phyloP scores from a whole-genome alignment of 768 basidiomycete genomes.

The Calocybe gangraenosa region DNA sequence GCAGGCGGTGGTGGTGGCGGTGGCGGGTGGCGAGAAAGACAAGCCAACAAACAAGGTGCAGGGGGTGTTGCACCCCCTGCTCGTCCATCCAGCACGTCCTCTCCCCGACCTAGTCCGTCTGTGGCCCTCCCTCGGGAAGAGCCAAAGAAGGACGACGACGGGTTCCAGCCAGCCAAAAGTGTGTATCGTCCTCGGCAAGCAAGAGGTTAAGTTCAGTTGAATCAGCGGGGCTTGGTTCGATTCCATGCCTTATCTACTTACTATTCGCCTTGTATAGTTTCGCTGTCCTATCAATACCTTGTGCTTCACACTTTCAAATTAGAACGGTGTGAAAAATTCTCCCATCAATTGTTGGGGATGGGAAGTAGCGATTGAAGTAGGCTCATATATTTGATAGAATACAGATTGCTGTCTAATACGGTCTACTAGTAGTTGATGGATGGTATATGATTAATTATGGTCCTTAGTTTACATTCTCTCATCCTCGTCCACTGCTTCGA shows the following conservation, averaged over 20 bases:
- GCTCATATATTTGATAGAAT: constrained; percentile 4
- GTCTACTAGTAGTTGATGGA: constrained; percentile 9
- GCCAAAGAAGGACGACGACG: constrained; percentile 55
- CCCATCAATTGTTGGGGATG: too few species aligned
- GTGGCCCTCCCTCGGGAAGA: constrained; percentile 35
- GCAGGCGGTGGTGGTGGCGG: constrained; percentile 24
- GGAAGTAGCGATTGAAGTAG: too few species aligned
- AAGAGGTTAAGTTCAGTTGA: constrained; percentile 7
- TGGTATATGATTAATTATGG: constrained; percentile 10
- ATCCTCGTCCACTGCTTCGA: constrained; percentile 43
- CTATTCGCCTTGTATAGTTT: constrained; percentile 2
- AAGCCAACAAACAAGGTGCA: constrained; percentile 16
- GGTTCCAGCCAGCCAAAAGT: constrained; percentile 59
- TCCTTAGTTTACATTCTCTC: constrained; percentile 20
- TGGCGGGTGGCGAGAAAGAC: constrained; percentile 25
- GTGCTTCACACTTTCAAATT: background rate
- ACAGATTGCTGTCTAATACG: constrained; percentile 15
- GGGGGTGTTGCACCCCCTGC: constrained; percentile 14
- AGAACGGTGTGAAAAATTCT: too few species aligned
- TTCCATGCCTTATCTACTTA: background rate
- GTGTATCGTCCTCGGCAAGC: constrained; percentile 26
- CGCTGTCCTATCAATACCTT: background rate
- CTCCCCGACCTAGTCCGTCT: constrained; percentile 34
- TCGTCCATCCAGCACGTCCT: constrained; percentile 17
- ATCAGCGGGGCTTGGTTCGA: background rate